Conservation (phyloP, 2,329 filamentous ascomycete species). For the Helotiales sp. region DNA sequence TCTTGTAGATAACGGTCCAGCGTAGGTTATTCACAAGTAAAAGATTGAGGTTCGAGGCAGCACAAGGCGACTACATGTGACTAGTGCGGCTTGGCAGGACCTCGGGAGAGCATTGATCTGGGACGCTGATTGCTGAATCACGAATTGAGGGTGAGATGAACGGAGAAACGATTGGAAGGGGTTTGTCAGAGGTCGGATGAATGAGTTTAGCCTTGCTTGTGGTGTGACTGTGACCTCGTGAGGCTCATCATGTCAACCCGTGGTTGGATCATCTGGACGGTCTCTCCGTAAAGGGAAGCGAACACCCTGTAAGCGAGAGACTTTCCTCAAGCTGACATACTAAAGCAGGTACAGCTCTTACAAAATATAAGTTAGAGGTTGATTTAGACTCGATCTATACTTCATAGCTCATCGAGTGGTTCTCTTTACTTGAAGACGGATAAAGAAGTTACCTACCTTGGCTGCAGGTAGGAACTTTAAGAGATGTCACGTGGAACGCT, state of each 20-base stretch:
- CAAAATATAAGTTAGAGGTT: no score
- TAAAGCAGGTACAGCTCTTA: no score
- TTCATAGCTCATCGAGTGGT: no score
- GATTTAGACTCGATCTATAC: no score
- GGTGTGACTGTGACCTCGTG: neutral
- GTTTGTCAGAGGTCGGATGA: neutral
- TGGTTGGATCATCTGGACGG: neutral
- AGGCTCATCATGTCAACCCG: neutral
- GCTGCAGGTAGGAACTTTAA: no score
- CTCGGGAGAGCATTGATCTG: no score
- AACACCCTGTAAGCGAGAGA: neutral
- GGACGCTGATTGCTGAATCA: neutral
- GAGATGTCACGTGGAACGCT: no score
- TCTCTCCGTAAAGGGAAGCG: neutral
- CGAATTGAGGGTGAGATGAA: neutral
- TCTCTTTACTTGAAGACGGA: no score
- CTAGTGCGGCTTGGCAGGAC: neutral
- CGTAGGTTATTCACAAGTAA: neutral
- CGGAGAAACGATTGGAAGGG: neutral
- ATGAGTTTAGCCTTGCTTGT: neutral
- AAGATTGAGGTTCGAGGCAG: neutral
- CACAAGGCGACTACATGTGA: neutral
- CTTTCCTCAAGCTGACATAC: no score
- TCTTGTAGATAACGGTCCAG: neutral
- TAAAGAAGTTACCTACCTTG: no score